A percentile compares a stretch with the other conserved stretches of the same genome.
Conservation (phyloP, 164 flowering plant species). For the Pachysandra terminalis region DNA sequence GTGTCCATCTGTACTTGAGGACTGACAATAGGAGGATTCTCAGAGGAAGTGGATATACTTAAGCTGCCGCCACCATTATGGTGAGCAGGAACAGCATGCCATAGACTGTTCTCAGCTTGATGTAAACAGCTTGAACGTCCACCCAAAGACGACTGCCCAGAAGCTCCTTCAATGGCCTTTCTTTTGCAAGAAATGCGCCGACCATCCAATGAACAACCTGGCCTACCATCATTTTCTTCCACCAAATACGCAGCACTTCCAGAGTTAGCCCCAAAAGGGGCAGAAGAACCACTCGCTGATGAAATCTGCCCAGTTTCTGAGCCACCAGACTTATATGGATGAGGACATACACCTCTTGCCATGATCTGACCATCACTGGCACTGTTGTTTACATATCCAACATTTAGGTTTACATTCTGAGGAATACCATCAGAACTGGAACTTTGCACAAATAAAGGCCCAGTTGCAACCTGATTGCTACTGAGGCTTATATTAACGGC, state of each 20-base stretch:
- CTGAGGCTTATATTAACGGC: slow-evolving; percentile 26
- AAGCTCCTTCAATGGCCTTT: slow-evolving; percentile 59
- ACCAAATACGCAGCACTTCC: slow-evolving; percentile 33
- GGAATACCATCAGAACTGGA: slow-evolving; percentile 27
- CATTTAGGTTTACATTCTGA: slow-evolving; percentile 33
- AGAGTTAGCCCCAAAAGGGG: slow-evolving; percentile 35
- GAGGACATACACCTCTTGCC: slow-evolving; percentile 25
- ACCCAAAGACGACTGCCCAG: slow-evolving; percentile 55
- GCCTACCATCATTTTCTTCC: slow-evolving; percentile 47
- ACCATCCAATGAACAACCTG: slow-evolving; percentile 52
- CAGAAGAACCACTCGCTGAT: slow-evolving; percentile 33
- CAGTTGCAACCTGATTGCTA: slow-evolving; percentile 23
- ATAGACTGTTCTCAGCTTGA: slow-evolving; percentile 39
- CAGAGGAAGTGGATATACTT: slow-evolving; percentile 26
- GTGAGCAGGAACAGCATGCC: slow-evolving; percentile 34
- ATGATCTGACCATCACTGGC: slow-evolving; percentile 28
- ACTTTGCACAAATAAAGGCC: slow-evolving; percentile 29
- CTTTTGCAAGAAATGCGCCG: slow-evolving; percentile 68
- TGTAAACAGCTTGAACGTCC: slow-evolving; percentile 42
- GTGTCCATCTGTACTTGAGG: slow-evolving; percentile 31
- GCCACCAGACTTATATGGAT: slow-evolving; percentile 27
- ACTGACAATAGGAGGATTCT: slow-evolving; percentile 16
- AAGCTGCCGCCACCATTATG: slow-evolving; percentile 27
- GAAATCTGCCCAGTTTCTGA: slow-evolving; percentile 26
- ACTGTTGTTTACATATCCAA: slow-evolving; percentile 29